Conservation (phyloP, 139 green algal species). For the Astrephomene gubernaculifera region DNA sequence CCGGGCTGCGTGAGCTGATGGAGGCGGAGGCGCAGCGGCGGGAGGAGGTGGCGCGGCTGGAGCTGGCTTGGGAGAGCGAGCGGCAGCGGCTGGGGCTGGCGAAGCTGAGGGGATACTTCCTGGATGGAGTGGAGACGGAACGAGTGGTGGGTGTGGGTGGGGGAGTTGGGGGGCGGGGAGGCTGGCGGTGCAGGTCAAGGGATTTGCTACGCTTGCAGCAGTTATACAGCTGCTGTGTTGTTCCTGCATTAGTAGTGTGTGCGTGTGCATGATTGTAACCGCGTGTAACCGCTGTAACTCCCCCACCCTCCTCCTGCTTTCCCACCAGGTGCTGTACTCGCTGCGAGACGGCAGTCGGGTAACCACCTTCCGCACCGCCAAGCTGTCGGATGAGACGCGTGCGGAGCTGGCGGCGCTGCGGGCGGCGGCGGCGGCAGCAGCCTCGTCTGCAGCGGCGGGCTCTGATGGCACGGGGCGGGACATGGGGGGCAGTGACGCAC, state of each 20-base stretch:
- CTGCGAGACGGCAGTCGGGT: constrained; percentile 51
- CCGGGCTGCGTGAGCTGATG: constrained; percentile 52
- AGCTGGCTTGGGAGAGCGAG: constrained; percentile 79
- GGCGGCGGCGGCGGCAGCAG: constrained; percentile 10
- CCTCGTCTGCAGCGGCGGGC: neutral
- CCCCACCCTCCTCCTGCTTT: neutral
- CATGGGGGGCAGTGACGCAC: neutral
- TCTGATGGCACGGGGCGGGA: neutral
- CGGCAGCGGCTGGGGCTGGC: constrained; percentile 65
- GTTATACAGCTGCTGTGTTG: no score
- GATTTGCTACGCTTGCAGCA: no score
- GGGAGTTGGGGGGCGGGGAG: neutral
- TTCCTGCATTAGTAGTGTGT: no score
- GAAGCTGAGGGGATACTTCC: constrained; percentile 75
- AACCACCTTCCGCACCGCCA: constrained; percentile 66
- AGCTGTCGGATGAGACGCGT: constrained; percentile 50
- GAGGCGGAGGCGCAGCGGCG: constrained; percentile 48
- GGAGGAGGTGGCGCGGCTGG: constrained; percentile 58
- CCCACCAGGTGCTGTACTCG: constrained; percentile 58
- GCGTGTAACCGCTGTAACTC: neutral
- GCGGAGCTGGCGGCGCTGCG: constrained; percentile 51
- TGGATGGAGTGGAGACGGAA: constrained; percentile 67
- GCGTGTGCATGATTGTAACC: no score
- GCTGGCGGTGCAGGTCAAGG: no score
- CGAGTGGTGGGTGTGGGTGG: constrained; percentile 16